These are phyloP conservation scores for Phanerochaete sordida DNA, from an alignment of 768 basidiomycete genomes.

Conservation along the genomic window DNA sequence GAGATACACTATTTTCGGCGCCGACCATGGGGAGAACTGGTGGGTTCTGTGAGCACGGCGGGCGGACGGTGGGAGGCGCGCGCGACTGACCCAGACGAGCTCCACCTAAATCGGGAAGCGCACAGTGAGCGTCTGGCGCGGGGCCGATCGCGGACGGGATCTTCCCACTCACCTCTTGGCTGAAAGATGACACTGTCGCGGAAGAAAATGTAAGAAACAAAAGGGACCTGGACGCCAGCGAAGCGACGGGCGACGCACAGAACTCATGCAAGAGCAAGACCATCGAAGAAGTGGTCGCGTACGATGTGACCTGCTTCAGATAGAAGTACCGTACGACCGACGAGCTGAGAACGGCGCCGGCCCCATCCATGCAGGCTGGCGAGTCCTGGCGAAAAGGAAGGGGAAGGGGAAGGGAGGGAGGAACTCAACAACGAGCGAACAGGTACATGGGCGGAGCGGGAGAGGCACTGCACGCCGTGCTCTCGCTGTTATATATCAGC, in stretches of 20 bases:
- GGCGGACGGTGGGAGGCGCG: not conserved
- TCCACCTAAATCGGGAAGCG: slow-evolving; percentile 8
- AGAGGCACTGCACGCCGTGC: not conserved
- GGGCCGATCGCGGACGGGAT: not conserved
- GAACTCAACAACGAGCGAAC: slow-evolving; percentile 2
- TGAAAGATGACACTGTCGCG: slow-evolving; percentile 12
- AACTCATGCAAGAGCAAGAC: slow-evolving; percentile 14
- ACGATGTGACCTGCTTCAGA: slow-evolving; percentile 15
- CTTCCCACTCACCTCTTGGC: slow-evolving; percentile 11
- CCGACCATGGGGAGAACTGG: slow-evolving; percentile 13
- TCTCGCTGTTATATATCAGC: not conserved
- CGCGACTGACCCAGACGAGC: slow-evolving; percentile 13
- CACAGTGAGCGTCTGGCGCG: not conserved
- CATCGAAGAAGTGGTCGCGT: slow-evolving; percentile 13
- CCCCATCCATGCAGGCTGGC: slow-evolving; percentile 14
- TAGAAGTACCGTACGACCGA: slow-evolving; percentile 12
- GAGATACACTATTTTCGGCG: slow-evolving; percentile 14
- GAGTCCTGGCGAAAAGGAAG: not conserved
- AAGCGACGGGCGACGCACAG: not conserved
- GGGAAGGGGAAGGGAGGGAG: slow-evolving; percentile 4
- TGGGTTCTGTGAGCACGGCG: not conserved
- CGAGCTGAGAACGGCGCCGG: slow-evolving; percentile 3
- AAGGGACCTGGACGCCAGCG: too few relatives aligned
- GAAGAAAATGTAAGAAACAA: too few relatives aligned
- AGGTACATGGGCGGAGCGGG: slow-evolving; percentile 3